A percentile compares a stretch with the other conserved stretches of the same genome.
These are phyloP conservation scores for Termitomyces sp. DNA, from an alignment of 768 basidiomycete species.

Conservation along the genomic window DNA sequence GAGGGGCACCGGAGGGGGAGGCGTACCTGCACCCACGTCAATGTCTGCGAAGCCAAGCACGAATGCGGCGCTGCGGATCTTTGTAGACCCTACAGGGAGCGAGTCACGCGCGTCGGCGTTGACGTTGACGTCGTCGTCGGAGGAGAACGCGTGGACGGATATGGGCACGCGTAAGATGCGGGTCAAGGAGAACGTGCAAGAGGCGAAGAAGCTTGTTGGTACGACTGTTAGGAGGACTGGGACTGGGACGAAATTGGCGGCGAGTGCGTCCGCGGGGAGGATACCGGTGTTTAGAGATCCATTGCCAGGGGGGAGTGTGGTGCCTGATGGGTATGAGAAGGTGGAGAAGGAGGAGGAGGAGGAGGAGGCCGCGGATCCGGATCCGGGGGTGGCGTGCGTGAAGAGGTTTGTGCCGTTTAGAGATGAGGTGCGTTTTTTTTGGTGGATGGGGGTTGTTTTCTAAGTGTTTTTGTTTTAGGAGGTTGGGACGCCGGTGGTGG, in stretches of 20 bases:
- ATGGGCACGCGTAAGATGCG: conserved; percentile 74
- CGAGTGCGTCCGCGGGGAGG: conserved; percentile 34
- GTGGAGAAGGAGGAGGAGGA: no score
- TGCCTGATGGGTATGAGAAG: no score
- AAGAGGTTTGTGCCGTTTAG: no score
- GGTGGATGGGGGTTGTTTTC: conserved; percentile 11
- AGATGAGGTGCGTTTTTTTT: no score
- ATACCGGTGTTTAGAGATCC: conserved; percentile 68
- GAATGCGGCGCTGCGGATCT: conserved; percentile 57
- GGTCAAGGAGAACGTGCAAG: conserved; percentile 74
- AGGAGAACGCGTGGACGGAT: conserved; percentile 58
- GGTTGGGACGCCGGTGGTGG: conserved; percentile 61
- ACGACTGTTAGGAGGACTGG: conserved; percentile 63
- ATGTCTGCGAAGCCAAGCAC: no score
- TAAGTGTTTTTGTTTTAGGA: conserved; percentile 28
- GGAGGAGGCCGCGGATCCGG: conserved; percentile 14
- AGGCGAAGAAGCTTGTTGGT: conserved; percentile 63
- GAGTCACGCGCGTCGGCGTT: conserved; percentile 37
- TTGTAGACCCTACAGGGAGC: conserved; percentile 63
- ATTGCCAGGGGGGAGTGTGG: no score
- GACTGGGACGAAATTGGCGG: no score
- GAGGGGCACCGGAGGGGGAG: no score
- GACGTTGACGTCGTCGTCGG: no score
- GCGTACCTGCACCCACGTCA: no score
- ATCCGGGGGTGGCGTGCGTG: no score